phyloP scores from a whole-genome alignment of 495 filamentous ascomycete genomes.

The Corynascus novoguineensis region DNA sequence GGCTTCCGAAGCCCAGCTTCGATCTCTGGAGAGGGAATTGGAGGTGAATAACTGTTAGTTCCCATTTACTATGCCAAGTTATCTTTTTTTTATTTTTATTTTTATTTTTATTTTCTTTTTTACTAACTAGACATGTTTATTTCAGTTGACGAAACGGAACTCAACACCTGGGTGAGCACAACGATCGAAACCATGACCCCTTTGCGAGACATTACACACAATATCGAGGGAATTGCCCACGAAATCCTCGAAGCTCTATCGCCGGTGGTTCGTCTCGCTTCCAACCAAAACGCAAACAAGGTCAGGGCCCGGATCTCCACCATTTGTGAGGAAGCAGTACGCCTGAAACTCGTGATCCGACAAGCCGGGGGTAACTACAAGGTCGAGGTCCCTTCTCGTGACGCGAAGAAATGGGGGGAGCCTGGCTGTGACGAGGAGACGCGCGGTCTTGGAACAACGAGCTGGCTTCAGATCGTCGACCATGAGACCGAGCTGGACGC shows the following conservation, averaged over 20 bases:
- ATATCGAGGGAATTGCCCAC: not conserved
- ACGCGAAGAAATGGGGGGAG: constrained; percentile 10
- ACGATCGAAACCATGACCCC: not conserved
- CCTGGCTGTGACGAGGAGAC: not conserved
- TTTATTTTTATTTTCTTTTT: not conserved
- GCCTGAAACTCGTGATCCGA: constrained; percentile 15
- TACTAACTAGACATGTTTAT: not conserved
- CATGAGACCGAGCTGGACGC: not conserved
- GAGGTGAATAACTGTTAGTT: not conserved
- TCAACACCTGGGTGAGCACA: constrained; percentile 6
- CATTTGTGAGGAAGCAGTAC: constrained; percentile 15
- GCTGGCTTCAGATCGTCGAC: constrained; percentile 1
- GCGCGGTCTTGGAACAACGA: not conserved
- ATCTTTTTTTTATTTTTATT: no score
- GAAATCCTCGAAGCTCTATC: constrained; percentile 5
- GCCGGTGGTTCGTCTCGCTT: constrained; percentile 2
- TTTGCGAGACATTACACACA: not conserved
- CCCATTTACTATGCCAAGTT: not conserved
- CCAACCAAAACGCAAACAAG: not conserved
- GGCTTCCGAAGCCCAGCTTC: constrained; percentile 2
- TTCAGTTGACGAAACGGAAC: not conserved
- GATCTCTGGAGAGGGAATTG: constrained; percentile 8
- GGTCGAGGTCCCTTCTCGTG: constrained; percentile 10
- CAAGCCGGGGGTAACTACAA: not conserved
- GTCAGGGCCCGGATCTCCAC: not conserved